A percentile compares a stretch with the other conserved stretches of the same genome.
These are phyloP conservation scores for Coprinellus aureogranulatus DNA, from an alignment of 768 basidiomycete species.

Conservation along the genomic window DNA sequence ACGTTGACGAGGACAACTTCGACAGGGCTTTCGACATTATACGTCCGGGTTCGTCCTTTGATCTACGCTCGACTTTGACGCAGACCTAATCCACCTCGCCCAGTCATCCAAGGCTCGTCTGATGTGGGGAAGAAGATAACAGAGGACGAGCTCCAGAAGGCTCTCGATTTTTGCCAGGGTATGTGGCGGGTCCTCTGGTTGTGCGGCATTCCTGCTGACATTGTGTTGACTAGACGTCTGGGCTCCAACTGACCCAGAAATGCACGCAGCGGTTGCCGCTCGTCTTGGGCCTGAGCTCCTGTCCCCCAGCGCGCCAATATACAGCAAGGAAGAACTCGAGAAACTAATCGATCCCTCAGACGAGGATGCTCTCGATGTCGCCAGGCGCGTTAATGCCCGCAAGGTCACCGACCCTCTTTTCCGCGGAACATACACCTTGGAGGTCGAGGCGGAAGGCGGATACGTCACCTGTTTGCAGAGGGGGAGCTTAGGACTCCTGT, in stretches of 20 bases:
- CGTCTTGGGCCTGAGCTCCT: slow-evolving; percentile 23
- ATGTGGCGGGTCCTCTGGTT: background rate
- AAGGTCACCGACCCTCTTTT: slow-evolving; percentile 17
- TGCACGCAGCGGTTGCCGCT: slow-evolving; percentile 22
- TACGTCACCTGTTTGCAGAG: slow-evolving; percentile 13
- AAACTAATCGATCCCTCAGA: slow-evolving; percentile 13
- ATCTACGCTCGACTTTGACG: background rate
- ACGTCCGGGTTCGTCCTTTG: slow-evolving; percentile 27
- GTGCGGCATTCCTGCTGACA: background rate
- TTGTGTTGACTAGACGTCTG: slow-evolving; percentile 19
- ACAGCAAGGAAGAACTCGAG: slow-evolving; percentile 20
- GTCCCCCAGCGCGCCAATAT: slow-evolving; percentile 19
- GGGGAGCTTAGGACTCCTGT: slow-evolving; percentile 14
- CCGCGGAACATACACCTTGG: slow-evolving; percentile 12
- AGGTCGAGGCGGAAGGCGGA: slow-evolving; percentile 13
- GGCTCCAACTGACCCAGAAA: slow-evolving; percentile 25
- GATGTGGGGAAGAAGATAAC: slow-evolving; percentile 17
- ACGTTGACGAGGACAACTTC: slow-evolving; percentile 46
- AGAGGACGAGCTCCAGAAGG: slow-evolving; percentile 16
- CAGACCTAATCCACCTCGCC: background rate
- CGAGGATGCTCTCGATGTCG: slow-evolving; percentile 15
- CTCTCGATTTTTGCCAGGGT: slow-evolving; percentile 19
- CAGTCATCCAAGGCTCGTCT: slow-evolving; percentile 27
- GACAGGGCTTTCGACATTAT: slow-evolving; percentile 46
- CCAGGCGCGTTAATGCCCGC: slow-evolving; percentile 17